Conservation (phyloP, 805 yeast species). For the Pichia cephalocereana region DNA sequence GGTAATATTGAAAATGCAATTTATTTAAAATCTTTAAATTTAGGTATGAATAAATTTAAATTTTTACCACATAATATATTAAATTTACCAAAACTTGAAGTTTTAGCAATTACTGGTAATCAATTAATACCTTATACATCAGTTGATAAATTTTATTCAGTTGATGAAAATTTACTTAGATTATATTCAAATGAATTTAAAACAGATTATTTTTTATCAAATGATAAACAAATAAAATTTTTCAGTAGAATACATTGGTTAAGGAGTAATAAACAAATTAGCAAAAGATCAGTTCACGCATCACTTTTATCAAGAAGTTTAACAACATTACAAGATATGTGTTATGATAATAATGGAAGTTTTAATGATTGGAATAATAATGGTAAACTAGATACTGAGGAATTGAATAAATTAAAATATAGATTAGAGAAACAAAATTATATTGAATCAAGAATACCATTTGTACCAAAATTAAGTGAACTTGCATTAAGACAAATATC, state of each 20-base stretch:
- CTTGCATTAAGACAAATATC: conserved; percentile 41
- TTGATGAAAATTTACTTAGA: conserved; percentile 21
- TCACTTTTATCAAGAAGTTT: conserved; percentile 23
- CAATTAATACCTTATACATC: conserved; percentile 24
- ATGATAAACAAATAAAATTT: conserved; percentile 14
- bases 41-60: conserved; percentile 41
- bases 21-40: conserved; percentile 40
- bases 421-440: conserved; percentile 9
- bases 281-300: conserved; percentile 15
- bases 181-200: not conserved
- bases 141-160: conserved; percentile 8
- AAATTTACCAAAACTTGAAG: conserved; percentile 32
- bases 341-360: conserved; percentile 8
- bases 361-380: conserved; percentile 3
- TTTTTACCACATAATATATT: conserved; percentile 46
- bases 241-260: conserved; percentile 25
- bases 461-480: conserved; percentile 39
- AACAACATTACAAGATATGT: conserved; percentile 25
- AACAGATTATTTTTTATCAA: not conserved
- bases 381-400: not conserved
- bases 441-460: conserved; percentile 12
- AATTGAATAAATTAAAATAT: not conserved
- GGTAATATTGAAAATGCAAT: conserved; percentile 34
- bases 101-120: conserved; percentile 42
- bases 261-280: conserved; percentile 15